These are phyloP conservation scores for Russula olivacea DNA, from an alignment of 768 basidiomycete species.

Conservation along the genomic window DNA sequence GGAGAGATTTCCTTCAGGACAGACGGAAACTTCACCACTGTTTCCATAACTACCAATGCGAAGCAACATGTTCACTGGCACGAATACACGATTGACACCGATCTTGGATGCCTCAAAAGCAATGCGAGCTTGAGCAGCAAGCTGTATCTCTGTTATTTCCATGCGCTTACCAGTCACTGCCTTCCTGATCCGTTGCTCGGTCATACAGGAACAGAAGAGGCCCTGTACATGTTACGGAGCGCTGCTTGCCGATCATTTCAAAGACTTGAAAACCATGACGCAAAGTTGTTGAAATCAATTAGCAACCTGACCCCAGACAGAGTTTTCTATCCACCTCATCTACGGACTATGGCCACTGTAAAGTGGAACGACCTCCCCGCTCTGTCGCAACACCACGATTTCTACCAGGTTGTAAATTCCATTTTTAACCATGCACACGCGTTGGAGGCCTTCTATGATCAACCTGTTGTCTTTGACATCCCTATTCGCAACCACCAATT, in stretches of 20 bases:
- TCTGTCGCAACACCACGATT: constrained; percentile 13
- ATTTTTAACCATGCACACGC: constrained; percentile 7
- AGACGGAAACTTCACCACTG: not conserved
- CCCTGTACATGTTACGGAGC: constrained; percentile 37
- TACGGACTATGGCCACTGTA: constrained; percentile 2
- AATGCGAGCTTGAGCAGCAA: constrained; percentile 28
- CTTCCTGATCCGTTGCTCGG: constrained; percentile 41
- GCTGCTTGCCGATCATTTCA: constrained; percentile 39
- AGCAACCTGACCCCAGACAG: constrained; percentile 2
- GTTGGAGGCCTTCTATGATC: constrained; percentile 2
- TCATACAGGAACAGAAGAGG: constrained; percentile 42
- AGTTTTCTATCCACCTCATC: constrained; percentile 6
- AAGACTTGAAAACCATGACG: constrained; percentile 24
- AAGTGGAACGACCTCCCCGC: constrained; percentile 9
- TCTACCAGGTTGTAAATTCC: not conserved
- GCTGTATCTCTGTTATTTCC: constrained; percentile 40
- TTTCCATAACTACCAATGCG: not conserved
- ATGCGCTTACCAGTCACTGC: constrained; percentile 40
- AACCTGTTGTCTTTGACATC: not conserved
- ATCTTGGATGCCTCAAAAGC: constrained; percentile 32
- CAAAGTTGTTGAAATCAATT: constrained; percentile 2
- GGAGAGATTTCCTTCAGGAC: not conserved
- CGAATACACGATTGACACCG: constrained; percentile 31
- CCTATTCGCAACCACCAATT: not conserved
- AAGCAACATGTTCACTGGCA: constrained; percentile 25